These are phyloP conservation scores for Epicoccum nigrum DNA, from an alignment of 2,329 filamentous ascomycete species.

Conservation along the genomic window DNA sequence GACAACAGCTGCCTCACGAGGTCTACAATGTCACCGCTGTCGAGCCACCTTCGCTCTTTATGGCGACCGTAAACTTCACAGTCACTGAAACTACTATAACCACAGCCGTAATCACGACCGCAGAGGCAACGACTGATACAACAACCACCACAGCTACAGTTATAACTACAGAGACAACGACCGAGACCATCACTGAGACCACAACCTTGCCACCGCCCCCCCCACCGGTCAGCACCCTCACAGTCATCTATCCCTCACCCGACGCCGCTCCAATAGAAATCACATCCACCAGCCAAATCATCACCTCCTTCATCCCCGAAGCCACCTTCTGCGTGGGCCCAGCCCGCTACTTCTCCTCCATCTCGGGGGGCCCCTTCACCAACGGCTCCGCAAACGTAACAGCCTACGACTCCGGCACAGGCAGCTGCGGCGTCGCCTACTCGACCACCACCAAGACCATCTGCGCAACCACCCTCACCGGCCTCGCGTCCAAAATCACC, in stretches of 20 bases:
- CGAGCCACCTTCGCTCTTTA: background rate
- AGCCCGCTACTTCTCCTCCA: conserved; percentile 43
- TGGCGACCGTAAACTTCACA: conserved; percentile 17
- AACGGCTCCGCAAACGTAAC: conserved; percentile 46
- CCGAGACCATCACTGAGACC: conserved; percentile 1
- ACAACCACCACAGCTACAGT: too few relatives aligned
- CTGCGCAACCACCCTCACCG: conserved; percentile 53
- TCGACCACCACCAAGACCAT: conserved; percentile 50
- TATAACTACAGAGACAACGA: conserved; percentile 5
- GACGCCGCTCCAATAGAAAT: conserved; percentile 50
- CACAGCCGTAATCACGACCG: conserved; percentile 31
- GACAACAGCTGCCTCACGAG: conserved; percentile 8
- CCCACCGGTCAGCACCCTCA: conserved; percentile 32
- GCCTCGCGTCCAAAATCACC: conserved; percentile 49
- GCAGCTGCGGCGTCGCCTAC: conserved; percentile 51
- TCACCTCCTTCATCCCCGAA: conserved; percentile 51
- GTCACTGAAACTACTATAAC: conserved; percentile 30
- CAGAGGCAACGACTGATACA: too few relatives aligned
- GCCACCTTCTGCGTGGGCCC: conserved; percentile 52
- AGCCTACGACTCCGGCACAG: conserved; percentile 26
- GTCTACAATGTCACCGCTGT: conserved; percentile 13
- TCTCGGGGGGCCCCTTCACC: conserved; percentile 44
- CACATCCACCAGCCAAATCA: conserved; percentile 51
- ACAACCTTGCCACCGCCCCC: conserved; percentile 4
- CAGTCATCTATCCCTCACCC: conserved; percentile 51